Conservation (phyloP, 202 grass and related monocot genomes). For the Elaeis oleifera region DNA sequence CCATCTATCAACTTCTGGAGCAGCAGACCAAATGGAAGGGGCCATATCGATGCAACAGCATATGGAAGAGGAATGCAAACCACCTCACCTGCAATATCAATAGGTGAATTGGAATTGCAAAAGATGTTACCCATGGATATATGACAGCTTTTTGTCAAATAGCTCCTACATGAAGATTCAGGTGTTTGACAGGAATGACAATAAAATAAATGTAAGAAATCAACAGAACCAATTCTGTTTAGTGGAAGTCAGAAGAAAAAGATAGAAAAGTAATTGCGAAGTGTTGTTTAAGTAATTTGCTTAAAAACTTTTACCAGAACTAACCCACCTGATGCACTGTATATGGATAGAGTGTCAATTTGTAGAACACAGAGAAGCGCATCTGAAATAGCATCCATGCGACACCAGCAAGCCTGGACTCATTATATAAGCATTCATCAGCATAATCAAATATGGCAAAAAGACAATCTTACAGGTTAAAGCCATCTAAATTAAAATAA, state of each 20-base stretch:
- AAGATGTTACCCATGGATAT: neutral
- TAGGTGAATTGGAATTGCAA: slow-evolving; percentile 2
- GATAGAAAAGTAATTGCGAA: too few relatives aligned
- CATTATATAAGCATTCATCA: slow-evolving; percentile 19
- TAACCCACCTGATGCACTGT: slow-evolving; percentile 60
- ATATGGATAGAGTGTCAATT: slow-evolving; percentile 75
- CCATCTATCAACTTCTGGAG: slow-evolving; percentile 77
- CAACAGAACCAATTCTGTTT: neutral
- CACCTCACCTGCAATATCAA: slow-evolving; percentile 57
- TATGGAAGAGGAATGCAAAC: slow-evolving; percentile 66
- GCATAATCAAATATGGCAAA: neutral
- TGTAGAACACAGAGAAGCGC: slow-evolving; percentile 87
- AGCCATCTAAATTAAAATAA: slow-evolving; percentile 7
- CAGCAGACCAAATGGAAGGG: slow-evolving; percentile 72
- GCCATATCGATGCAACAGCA: slow-evolving; percentile 72
- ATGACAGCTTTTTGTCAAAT: neutral
- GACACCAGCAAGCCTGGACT: slow-evolving; percentile 79
- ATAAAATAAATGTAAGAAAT: neutral
- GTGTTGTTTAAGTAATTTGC: too few relatives aligned
- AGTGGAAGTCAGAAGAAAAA: slow-evolving; percentile 1
- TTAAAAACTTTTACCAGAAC: too few relatives aligned
- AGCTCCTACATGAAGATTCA: neutral
- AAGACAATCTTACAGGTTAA: too few relatives aligned
- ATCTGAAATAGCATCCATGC: slow-evolving; percentile 62
- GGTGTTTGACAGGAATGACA: neutral